Evolutionary conservation across 208 protist species (phyloP).

Genomic region (Acanthamoeba healyi): DNA sequence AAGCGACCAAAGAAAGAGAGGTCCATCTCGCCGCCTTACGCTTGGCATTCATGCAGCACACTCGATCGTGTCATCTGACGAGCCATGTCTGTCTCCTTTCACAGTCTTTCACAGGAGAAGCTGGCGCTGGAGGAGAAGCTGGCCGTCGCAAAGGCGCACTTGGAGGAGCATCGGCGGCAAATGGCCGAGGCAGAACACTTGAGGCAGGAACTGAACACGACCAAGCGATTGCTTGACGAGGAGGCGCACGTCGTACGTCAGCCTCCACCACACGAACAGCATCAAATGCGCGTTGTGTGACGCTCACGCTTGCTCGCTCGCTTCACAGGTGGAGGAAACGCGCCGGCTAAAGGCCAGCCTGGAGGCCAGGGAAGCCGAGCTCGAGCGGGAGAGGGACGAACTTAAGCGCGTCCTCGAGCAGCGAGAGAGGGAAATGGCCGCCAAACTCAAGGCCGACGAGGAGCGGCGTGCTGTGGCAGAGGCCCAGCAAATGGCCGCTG

Average conservation of each 20-base stretch:
- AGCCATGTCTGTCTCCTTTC: no score
- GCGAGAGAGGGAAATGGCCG: neutral
- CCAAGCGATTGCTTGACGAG: neutral
- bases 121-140: no score
- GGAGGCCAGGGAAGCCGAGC: neutral
- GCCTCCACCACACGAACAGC: neutral
- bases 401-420: neutral
- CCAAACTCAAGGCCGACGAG: neutral
- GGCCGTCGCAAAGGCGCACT: neutral
- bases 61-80: no score
- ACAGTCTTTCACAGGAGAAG: no score
- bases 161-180: neutral
- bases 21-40: no score
- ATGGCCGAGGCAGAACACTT: neutral
- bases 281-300: neutral
- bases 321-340: neutral
- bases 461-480: neutral
- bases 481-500: neutral
- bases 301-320: neutral
- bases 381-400: neutral
- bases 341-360: neutral
- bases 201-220: neutral
- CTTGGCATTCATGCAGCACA: no score
- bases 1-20: no score
- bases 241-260: neutral